A percentile compares a stretch with the other conserved stretches of the same genome.
These are phyloP conservation scores for Suillus alpinus DNA, from an alignment of 768 basidiomycete species.

Conservation along the genomic window DNA sequence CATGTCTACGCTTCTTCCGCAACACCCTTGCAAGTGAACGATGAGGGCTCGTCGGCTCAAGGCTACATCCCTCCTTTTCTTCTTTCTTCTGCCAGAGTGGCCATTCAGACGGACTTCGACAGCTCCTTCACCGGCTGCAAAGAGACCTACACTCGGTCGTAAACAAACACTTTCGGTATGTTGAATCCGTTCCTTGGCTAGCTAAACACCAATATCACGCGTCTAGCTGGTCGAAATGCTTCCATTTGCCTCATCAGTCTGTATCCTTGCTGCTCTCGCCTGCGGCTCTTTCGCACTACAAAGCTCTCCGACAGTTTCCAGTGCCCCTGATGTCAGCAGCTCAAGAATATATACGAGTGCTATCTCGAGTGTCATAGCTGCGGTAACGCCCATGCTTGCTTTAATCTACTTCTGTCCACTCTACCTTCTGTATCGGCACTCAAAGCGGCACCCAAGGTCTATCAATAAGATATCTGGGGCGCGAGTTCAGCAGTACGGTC, in stretches of 20 bases:
- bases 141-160: constrained; percentile 26
- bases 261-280: constrained; percentile 33
- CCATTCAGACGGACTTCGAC: neutral
- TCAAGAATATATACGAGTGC: constrained; percentile 34
- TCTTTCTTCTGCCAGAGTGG: constrained; percentile 16
- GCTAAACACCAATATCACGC: constrained; percentile 11
- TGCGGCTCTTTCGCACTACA: constrained; percentile 31
- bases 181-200: constrained; percentile 13
- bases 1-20: constrained; percentile 22
- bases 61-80: constrained; percentile 8
- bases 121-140: constrained; percentile 19
- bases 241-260: constrained; percentile 32
- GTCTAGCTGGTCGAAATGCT: constrained; percentile 37
- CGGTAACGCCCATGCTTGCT: constrained; percentile 32
- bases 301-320: constrained; percentile 11
- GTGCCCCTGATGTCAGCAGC: constrained; percentile 20
- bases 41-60: constrained; percentile 25
- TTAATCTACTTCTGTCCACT: constrained; percentile 50
- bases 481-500: constrained; percentile 47
- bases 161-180: constrained; percentile 30
- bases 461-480: constrained; percentile 50
- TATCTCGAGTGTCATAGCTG: constrained; percentile 34
- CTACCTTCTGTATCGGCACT: constrained; percentile 48
- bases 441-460: constrained; percentile 42
- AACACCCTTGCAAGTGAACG: constrained; percentile 23